Conservation (phyloP, 2,329 filamentous ascomycete genomes). For the Paraconiothyrium brasiliense region DNA sequence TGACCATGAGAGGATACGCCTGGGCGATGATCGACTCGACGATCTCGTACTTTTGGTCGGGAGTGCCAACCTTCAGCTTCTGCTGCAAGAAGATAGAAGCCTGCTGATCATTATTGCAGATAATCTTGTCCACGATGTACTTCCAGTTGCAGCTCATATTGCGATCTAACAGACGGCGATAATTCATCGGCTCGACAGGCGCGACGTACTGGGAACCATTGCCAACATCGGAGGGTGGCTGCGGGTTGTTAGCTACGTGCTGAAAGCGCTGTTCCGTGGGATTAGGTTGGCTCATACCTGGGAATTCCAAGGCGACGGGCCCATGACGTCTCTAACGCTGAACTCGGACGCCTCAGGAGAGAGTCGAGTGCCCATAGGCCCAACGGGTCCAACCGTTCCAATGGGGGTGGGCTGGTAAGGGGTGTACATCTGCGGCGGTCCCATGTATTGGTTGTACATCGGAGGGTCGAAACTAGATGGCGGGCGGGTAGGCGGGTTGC, state of each 20-base stretch:
- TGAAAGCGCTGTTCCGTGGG: not conserved
- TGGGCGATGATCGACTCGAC: conserved; percentile 95
- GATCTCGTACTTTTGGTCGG: conserved; percentile 96
- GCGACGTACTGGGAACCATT: conserved; percentile 73
- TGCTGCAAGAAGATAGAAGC: conserved; percentile 99
- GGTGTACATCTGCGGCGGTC: conserved; percentile 36
- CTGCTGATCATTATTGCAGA: conserved; percentile 98
- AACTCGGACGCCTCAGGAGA: conserved; percentile 60
- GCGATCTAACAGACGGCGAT: conserved; percentile 91
- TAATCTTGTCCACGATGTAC: conserved; percentile 99
- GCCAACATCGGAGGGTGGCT: conserved; percentile 40
- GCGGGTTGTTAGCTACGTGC: conserved; percentile 15
- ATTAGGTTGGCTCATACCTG: conserved; percentile 31
- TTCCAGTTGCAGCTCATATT: conserved; percentile 99
- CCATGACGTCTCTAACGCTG: conserved; percentile 39
- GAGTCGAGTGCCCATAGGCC: conserved; percentile 50
- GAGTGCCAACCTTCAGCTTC: conserved; percentile 95
- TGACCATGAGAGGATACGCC: conserved; percentile 96
- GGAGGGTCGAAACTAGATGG: conserved; percentile 47
- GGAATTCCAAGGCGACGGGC: conserved; percentile 52
- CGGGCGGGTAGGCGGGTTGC: conserved; percentile 49
- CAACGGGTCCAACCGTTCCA: conserved; percentile 53
- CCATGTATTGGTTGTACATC: conserved; percentile 44
- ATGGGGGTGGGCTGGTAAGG: conserved; percentile 46
- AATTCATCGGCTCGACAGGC: conserved; percentile 92